These are phyloP conservation scores for Colletotrichum costaricense DNA, from an alignment of 2,329 filamentous ascomycete genomes.

Conservation along the genomic window DNA sequence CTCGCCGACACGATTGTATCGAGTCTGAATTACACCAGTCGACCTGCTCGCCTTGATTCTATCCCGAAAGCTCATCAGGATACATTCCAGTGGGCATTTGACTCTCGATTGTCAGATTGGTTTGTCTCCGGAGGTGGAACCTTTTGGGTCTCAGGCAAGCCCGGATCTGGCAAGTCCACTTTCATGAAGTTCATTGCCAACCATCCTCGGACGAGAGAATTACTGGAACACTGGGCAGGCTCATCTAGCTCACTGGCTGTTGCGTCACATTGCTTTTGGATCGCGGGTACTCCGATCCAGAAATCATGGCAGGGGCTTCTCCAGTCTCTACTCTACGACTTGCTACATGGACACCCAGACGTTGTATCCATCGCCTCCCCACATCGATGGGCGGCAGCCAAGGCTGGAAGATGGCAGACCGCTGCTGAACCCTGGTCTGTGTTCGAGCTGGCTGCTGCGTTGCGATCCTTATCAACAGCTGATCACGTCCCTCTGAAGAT, in stretches of 20 bases:
- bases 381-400: neutral
- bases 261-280: constrained; percentile 42
- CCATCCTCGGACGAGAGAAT: neutral
- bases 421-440: neutral
- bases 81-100: neutral
- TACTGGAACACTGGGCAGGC: neutral
- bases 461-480: neutral
- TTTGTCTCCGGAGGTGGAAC: neutral
- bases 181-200: neutral
- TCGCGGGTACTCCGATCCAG: constrained; percentile 50
- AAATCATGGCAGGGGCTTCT: constrained; percentile 54
- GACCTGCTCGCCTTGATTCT: neutral
- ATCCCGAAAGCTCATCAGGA: neutral
- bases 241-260: neutral
- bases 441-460: neutral
- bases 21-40: neutral
- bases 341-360: neutral
- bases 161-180: neutral
- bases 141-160: neutral
- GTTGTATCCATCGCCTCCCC: neutral
- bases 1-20: neutral
- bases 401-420: neutral
- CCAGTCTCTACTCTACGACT: constrained; percentile 35
- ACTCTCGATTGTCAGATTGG: neutral
- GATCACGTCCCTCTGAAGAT: constrained; percentile 26